These are phyloP conservation scores for Fremontodendron californicum DNA, from an alignment of 345 rosid species.

Conservation along the genomic window DNA sequence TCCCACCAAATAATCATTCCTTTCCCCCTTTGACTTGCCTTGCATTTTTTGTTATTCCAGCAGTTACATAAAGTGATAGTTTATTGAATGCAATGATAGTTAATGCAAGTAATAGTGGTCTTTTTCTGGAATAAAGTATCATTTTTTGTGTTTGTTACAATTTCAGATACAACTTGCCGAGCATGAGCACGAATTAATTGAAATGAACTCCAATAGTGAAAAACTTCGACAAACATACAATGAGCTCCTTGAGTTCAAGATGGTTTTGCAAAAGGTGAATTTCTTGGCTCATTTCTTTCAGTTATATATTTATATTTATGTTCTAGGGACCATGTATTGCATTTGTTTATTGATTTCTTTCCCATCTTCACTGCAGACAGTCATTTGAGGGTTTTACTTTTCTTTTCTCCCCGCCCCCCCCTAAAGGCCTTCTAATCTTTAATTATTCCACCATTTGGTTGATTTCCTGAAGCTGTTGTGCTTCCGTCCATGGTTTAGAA, in stretches of 20 bases:
- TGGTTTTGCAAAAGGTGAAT: constrained; percentile 83
- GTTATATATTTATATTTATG: not conserved
- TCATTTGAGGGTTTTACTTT: not conserved
- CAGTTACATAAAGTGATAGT: not conserved
- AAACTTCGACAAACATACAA: constrained; percentile 79
- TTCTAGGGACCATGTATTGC: not conserved
- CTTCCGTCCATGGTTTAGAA: not conserved
- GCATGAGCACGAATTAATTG: constrained; percentile 84
- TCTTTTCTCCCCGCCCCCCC: not conserved
- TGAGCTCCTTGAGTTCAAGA: constrained; percentile 90
- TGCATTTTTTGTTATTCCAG: not conserved
- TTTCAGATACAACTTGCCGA: constrained; percentile 79
- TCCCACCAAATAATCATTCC: not conserved
- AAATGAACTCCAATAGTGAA: constrained; percentile 91
- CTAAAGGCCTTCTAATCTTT: not conserved
- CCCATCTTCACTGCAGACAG: not conserved
- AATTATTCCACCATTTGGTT: not conserved
- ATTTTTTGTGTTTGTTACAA: constrained; percentile 21
- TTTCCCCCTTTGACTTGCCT: constrained; percentile 7
- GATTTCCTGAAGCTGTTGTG: not conserved
- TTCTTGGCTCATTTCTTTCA: constrained; percentile 8
- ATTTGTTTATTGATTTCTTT: constrained; percentile 11
- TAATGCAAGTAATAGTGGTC: not conserved
- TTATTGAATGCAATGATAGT: not conserved
- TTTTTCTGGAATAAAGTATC: constrained; percentile 14